phyloP scores from a whole-genome alignment of 768 basidiomycete species.

The Tricholomella constricta region DNA sequence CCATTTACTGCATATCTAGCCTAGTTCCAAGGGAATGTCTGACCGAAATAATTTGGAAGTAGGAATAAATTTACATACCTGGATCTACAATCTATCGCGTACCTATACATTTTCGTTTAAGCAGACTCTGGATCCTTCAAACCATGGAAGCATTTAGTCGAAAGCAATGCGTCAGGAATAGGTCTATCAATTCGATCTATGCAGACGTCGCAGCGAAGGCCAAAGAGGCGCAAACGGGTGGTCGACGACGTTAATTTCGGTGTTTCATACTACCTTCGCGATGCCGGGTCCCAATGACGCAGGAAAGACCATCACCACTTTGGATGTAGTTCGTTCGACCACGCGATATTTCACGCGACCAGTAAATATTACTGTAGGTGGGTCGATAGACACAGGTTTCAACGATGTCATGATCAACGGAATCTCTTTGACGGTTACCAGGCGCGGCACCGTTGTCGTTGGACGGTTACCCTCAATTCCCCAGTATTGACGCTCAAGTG shows the following conservation, averaged over 20 bases:
- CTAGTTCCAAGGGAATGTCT: too few species aligned
- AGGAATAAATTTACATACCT: too few species aligned
- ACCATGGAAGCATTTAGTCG: constrained; percentile 33
- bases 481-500: constrained; percentile 74
- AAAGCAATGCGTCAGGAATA: not conserved
- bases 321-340: too few species aligned
- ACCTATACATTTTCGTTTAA: constrained; percentile 67
- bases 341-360: too few species aligned
- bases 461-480: constrained; percentile 83
- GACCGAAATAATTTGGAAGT: too few species aligned
- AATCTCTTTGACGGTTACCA: constrained; percentile 58
- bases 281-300: constrained; percentile 81
- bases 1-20: too few species aligned
- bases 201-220: constrained; percentile 61
- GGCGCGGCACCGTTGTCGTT: constrained; percentile 67
- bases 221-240: constrained; percentile 40
- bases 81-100: too few species aligned
- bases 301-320: constrained; percentile 84
- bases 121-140: constrained; percentile 65
- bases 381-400: constrained; percentile 60
- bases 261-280: constrained; percentile 66
- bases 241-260: constrained; percentile 76
- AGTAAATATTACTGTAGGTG: constrained; percentile 46
- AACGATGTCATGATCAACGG: constrained; percentile 72
- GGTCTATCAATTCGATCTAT: constrained; percentile 27